Conservation (phyloP, 805 yeast species). For the Hanseniaspora hatyaiensis region DNA sequence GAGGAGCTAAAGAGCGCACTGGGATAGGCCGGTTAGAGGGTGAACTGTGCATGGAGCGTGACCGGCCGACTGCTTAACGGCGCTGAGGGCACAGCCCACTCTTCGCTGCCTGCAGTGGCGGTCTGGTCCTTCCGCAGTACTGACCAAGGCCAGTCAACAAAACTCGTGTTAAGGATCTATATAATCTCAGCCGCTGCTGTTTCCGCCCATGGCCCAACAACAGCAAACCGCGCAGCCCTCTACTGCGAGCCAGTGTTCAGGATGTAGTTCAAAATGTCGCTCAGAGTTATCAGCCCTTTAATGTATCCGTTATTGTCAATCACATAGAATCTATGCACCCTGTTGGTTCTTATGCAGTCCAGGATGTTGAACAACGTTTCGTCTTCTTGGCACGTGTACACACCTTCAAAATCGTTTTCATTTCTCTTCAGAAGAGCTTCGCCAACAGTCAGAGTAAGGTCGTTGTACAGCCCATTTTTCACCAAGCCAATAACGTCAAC, state of each 20-base stretch:
- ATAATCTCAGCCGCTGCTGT: too few species aligned
- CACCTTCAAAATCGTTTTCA: conserved; percentile 95
- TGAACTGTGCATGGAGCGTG: too few species aligned
- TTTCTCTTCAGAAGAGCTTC: conserved; percentile 81
- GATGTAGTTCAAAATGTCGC: conserved; percentile 80
- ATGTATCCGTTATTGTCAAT: conserved; percentile 74
- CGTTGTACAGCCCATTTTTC: conserved; percentile 88
- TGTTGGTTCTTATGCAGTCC: conserved; percentile 83
- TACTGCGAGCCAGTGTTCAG: conserved; percentile 43
- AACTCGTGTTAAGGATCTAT: too few species aligned
- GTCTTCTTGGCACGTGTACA: conserved; percentile 80
- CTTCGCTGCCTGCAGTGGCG: too few species aligned
- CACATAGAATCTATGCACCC: conserved; percentile 83
- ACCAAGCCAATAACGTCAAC: conserved; percentile 86
- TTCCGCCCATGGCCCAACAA: too few species aligned
- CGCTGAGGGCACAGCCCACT: too few species aligned
- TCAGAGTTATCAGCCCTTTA: conserved; percentile 74
- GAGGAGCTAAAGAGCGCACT: too few species aligned
- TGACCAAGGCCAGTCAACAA: too few species aligned
- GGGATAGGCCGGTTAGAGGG: too few species aligned
- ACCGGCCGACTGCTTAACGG: too few species aligned
- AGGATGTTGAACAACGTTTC: conserved; percentile 80
- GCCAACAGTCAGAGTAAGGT: conserved; percentile 81
- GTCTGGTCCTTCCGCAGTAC: too few species aligned
- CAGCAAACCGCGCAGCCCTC: too few species aligned